These are phyloP conservation scores for Ogataea henricii DNA, from an alignment of 805 yeast genomes.

Conservation along the genomic window DNA sequence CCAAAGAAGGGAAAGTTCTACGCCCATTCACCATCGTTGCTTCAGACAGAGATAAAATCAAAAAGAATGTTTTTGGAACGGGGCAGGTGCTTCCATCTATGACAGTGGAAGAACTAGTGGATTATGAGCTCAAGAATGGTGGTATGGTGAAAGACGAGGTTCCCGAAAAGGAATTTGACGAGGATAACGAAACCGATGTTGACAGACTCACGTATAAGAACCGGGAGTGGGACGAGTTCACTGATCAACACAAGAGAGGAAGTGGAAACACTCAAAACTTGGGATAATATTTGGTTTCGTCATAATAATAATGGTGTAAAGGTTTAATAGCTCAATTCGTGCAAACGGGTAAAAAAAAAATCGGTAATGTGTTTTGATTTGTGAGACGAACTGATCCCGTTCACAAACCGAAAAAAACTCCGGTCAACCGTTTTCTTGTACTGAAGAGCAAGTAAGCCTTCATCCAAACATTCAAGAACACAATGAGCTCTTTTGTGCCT, in stretches of 20 bases:
- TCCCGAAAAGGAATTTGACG: conserved; percentile 51
- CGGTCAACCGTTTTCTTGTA: neutral
- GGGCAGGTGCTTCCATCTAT: conserved; percentile 93
- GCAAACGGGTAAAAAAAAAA: conserved; percentile 1
- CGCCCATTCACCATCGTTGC: conserved; percentile 81
- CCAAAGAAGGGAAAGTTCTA: conserved; percentile 74
- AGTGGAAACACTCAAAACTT: conserved; percentile 80
- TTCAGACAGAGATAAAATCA: conserved; percentile 51
- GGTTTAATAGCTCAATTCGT: neutral
- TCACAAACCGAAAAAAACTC: neutral
- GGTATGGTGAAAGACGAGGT: conserved; percentile 61
- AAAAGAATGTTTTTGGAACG: conserved; percentile 76
- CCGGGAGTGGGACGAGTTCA: conserved; percentile 92
- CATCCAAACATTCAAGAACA: neutral
- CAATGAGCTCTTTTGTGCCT: conserved; percentile 38
- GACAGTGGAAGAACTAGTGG: conserved; percentile 90
- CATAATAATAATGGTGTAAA: neutral
- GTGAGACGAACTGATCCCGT: conserved; percentile 1
- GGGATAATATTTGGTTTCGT: conserved; percentile 41
- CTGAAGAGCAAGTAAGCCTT: neutral
- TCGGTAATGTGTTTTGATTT: conserved; percentile 3
- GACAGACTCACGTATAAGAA: conserved; percentile 72
- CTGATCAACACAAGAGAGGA: conserved; percentile 82
- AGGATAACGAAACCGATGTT: conserved; percentile 60
- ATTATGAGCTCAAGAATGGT: conserved; percentile 82